A percentile compares a stretch with the other conserved stretches of the same genome.
Conservation (phyloP, 495 filamentous ascomycete genomes). For the Haplographium delicatum region DNA sequence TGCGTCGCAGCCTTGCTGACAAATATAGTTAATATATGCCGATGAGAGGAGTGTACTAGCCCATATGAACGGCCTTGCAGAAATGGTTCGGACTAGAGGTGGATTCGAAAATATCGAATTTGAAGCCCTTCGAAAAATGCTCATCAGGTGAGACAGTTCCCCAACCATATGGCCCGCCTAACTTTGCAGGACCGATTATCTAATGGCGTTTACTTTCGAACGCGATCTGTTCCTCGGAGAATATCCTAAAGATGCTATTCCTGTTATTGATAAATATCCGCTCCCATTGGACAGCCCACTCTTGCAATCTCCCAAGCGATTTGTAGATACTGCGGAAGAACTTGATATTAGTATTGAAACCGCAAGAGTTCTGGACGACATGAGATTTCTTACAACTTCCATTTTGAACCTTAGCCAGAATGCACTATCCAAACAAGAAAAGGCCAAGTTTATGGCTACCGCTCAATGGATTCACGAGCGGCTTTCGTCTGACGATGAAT, state of each 20-base stretch:
- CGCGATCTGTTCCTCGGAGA: constrained; percentile 12
- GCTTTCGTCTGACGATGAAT: background rate
- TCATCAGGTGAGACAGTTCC: constrained; percentile 7
- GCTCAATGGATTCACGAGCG: constrained; percentile 19
- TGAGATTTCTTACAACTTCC: constrained; percentile 20
- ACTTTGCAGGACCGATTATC: constrained; percentile 20
- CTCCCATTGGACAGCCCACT: constrained; percentile 14
- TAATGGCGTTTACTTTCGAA: constrained; percentile 20
- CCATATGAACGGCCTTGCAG: constrained; percentile 22
- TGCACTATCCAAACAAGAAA: background rate
- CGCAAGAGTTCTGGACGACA: constrained; percentile 20
- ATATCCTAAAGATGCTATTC: background rate
- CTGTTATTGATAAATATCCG: constrained; percentile 3
- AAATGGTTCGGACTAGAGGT: constrained; percentile 20
- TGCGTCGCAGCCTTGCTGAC: constrained; percentile 2
- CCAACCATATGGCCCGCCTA: background rate
- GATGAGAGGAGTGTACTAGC: constrained; percentile 17
- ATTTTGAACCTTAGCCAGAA: constrained; percentile 1
- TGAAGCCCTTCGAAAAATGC: constrained; percentile 8
- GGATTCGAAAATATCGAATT: constrained; percentile 13
- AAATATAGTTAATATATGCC: constrained; percentile 14
- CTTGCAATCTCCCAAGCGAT: constrained; percentile 7
- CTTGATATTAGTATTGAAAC: constrained; percentile 5
- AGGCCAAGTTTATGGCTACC: constrained; percentile 11
- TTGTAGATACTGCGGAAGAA: background rate